Conservation (phyloP, 768 basidiomycete species). For the Boletus tylopilopsis region DNA sequence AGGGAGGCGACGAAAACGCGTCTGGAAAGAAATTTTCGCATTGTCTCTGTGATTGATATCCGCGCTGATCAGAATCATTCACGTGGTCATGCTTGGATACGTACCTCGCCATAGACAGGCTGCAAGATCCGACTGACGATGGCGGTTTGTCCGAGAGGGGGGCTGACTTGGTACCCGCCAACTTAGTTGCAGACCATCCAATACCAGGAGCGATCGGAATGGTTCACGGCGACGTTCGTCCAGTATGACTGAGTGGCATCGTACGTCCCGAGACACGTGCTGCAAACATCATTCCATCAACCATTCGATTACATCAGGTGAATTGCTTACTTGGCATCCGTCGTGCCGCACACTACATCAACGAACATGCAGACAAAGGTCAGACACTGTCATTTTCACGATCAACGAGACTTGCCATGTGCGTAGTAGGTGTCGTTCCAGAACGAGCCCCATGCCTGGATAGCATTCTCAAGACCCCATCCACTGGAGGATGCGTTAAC, state of each 20-base stretch:
- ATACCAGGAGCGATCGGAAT: conserved; percentile 58
- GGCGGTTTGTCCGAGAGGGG: conserved; percentile 34
- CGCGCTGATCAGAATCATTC: background rate
- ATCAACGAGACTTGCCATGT: conserved; percentile 35
- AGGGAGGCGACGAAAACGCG: conserved; percentile 47
- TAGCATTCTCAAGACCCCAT: conserved; percentile 60
- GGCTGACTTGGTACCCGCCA: conserved; percentile 45
- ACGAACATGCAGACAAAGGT: background rate
- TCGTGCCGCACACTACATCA: conserved; percentile 46
- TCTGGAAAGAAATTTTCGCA: conserved; percentile 65
- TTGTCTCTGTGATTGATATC: conserved; percentile 51
- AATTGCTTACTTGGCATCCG: background rate
- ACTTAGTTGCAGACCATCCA: conserved; percentile 77
- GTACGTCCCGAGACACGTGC: conserved; percentile 41
- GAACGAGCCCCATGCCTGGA: conserved; percentile 57
- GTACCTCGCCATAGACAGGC: conserved; percentile 28
- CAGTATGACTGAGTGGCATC: conserved; percentile 39
- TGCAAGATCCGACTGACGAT: conserved; percentile 33
- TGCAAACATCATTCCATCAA: conserved; percentile 31
- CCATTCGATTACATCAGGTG: no score
- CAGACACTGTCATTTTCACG: background rate
- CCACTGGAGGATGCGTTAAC: conserved; percentile 43
- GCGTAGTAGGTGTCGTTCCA: conserved; percentile 51
- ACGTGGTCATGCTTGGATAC: background rate
- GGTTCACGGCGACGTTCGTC: conserved; percentile 54